A percentile compares a stretch with the other conserved stretches of the same genome.
Evolutionary conservation across 139 green algal genomes (phyloP).

Genomic region (Chlamydomonas applanata): DNA sequence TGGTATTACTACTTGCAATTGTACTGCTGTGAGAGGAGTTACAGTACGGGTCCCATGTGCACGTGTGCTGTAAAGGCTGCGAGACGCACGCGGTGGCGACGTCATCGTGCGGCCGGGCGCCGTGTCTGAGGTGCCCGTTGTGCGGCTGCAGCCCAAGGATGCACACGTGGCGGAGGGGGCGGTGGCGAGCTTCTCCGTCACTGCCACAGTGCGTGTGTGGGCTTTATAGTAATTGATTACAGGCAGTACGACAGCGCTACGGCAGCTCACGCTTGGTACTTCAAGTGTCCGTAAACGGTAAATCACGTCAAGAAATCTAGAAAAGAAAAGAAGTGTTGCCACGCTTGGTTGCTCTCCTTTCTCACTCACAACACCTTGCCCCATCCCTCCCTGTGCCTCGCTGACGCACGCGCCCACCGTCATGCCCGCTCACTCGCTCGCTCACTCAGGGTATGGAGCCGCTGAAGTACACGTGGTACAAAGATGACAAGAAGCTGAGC

Average conservation of each 20-base stretch:
- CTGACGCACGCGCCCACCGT: not conserved
- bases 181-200: slow-evolving; percentile 33
- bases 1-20: too few species aligned
- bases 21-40: too few species aligned
- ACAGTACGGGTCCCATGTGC: too few species aligned
- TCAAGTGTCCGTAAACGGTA: too few species aligned
- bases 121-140: slow-evolving; percentile 35
- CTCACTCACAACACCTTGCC: not conserved
- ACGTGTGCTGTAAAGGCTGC: slow-evolving; percentile 23
- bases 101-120: slow-evolving; percentile 41
- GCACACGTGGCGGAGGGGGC: slow-evolving; percentile 32
- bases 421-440: not conserved
- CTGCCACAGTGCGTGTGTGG: slow-evolving; percentile 39
- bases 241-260: too few species aligned
- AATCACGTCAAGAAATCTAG: too few species aligned
- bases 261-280: too few species aligned
- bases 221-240: too few species aligned
- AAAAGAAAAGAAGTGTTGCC: too few species aligned
- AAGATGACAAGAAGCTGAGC: slow-evolving; percentile 41
- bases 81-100: slow-evolving; percentile 44
- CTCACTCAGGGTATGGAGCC: slow-evolving; percentile 39
- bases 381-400: not conserved
- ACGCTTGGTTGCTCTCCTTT: not conserved
- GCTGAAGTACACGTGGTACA: slow-evolving; percentile 60
- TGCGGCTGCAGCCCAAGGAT: slow-evolving; percentile 34